Percentiles rank a stretch among this genome's conserved stretches.
phyloP scores from a whole-genome alignment of 2,329 filamentous ascomycete genomes.

The Pseudogymnoascus sp. region DNA sequence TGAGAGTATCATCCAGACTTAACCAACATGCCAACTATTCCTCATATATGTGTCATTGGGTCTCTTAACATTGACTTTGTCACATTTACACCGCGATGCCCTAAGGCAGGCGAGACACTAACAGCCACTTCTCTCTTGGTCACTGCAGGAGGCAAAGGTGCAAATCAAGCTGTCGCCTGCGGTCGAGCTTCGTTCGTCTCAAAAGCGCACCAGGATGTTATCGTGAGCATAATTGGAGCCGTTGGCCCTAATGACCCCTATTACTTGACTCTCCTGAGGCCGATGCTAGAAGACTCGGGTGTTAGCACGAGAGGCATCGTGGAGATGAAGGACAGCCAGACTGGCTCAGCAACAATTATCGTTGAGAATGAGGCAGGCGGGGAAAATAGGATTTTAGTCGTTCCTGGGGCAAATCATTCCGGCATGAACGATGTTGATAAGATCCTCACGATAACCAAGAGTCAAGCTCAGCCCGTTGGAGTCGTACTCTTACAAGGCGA shows the following conservation, averaged over 20 bases:
- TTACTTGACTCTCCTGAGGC: slow-evolving; percentile 8
- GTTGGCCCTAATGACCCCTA: slow-evolving; percentile 11
- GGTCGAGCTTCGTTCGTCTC: slow-evolving; percentile 8
- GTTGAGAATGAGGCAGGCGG: neutral
- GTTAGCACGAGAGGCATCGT: slow-evolving; percentile 1
- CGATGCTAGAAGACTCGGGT: slow-evolving; percentile 10
- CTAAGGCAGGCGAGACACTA: slow-evolving; percentile 13
- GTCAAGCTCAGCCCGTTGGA: neutral
- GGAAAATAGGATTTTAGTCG: slow-evolving; percentile 10
- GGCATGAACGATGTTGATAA: slow-evolving; percentile 10
- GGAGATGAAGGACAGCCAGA: neutral
- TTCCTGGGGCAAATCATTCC: slow-evolving; percentile 10
- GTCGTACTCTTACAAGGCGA: slow-evolving; percentile 11
- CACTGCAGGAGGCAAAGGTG: slow-evolving; percentile 14
- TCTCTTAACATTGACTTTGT: slow-evolving; percentile 15
- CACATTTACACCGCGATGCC: slow-evolving; percentile 13
- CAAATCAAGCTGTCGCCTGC: slow-evolving; percentile 15
- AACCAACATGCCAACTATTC: slow-evolving; percentile 45
- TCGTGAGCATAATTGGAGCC: slow-evolving; percentile 14
- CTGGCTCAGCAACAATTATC: slow-evolving; percentile 10
- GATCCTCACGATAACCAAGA: slow-evolving; percentile 7
- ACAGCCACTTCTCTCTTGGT: slow-evolving; percentile 13
- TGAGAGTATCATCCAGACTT: neutral
- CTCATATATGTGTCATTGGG: slow-evolving; percentile 27
- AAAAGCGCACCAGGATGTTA: slow-evolving; percentile 9